Conservation (phyloP, 202 grass and related monocot genomes). For the Carex sylvatica region DNA sequence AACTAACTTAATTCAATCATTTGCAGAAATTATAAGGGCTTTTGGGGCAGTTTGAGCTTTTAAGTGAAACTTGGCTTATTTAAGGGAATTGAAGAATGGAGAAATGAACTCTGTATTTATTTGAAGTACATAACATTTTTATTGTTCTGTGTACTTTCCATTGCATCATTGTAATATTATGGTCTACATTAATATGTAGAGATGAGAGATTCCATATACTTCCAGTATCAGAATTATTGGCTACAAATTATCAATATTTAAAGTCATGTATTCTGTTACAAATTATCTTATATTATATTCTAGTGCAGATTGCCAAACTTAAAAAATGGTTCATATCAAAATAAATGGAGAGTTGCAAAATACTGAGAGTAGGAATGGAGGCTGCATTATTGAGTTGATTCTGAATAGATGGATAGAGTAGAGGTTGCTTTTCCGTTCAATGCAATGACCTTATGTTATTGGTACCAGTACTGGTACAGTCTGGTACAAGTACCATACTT, state of each 20-base stretch:
- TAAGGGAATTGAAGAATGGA: constrained; percentile 3
- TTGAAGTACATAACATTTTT: background rate
- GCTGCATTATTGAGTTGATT: background rate
- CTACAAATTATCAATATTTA: background rate
- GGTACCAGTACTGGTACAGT: background rate
- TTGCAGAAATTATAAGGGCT: background rate
- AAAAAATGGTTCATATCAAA: no score
- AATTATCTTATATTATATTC: background rate
- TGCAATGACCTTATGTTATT: background rate
- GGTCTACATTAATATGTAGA: background rate
- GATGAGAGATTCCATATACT: background rate
- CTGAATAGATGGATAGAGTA: no score
- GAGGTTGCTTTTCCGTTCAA: background rate
- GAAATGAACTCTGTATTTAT: background rate
- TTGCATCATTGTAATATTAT: constrained; percentile 2
- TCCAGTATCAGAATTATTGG: background rate
- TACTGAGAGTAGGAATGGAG: background rate
- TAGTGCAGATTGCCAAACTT: background rate
- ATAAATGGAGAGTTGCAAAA: no score
- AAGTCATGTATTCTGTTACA: background rate
- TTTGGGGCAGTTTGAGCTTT: background rate
- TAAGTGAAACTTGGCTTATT: background rate
- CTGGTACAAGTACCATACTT: background rate
- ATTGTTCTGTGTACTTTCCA: background rate
- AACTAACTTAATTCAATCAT: background rate